Evolutionary conservation across 495 filamentous ascomycete species (phyloP), one percentile per base, ranked within the genome.

Genomic region (Penicillium flavigenum): DNA sequence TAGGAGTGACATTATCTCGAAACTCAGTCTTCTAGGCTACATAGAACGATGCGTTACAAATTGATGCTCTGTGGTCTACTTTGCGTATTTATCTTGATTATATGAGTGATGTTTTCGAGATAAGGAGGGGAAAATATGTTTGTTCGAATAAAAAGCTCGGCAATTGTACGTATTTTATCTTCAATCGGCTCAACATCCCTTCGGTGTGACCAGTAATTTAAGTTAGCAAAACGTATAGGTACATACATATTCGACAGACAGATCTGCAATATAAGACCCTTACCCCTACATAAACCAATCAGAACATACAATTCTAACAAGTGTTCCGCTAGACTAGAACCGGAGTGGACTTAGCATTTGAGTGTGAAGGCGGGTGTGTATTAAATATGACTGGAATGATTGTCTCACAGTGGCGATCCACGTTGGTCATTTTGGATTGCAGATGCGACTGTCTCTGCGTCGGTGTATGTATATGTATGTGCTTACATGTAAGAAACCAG

Each of bases 361-460:
- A 39, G 12, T n/a, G n/a, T n/a, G 7, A 26, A 41, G 49, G 49
- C 22, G 10, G 49, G 16, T 17, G 47, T 17, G 3, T 51, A 41
- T 29, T 3, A 41, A 51, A 51, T 29, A 11, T 14, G n/a, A 14
- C 49, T 41, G 36, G 36, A 27, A 24, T 39, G 32, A 51, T 51
- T 51, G 49, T 16, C 48, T 51, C 34, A 11, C 49, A 27, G 24
- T n/a, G 47, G 20, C 32, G 49, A 51, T 41, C 49, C 9, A 26
- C 31, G 32, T 51, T 51, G 24, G 49, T 29, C 11, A 27, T 46
- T 26, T 47, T 12, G 11, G 41, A 20, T 17, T 9, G 17, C 17
- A 20, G 14, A 5, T 44, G 20, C 42, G 42, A n/a, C 34, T 19
- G 39, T 20, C 17, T 43, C 1, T 24, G 19, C 12, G 8, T 27